A percentile compares a stretch with the other conserved stretches of the same genome.
These are phyloP conservation scores for Capsella rubella DNA, from an alignment of 441 rosid species.

Conservation along the genomic window DNA sequence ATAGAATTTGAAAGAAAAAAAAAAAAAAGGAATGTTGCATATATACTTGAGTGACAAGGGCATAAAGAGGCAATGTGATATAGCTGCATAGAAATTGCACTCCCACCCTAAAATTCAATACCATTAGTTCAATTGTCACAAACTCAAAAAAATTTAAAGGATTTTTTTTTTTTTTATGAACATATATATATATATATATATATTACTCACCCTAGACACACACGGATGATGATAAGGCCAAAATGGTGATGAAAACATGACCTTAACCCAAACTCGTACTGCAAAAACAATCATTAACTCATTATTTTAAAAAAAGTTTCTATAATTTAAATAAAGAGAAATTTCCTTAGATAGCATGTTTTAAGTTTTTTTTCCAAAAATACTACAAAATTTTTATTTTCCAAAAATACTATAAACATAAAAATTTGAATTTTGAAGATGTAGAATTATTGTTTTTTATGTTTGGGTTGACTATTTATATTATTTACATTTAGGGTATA, in stretches of 20 bases:
- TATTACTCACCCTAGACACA: constrained; percentile 69
- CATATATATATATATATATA: background rate
- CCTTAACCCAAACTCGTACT: constrained; percentile 89
- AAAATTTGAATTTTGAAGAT: no score
- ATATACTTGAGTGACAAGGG: constrained; percentile 93
- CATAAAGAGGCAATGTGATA: constrained; percentile 94
- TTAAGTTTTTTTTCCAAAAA: no score
- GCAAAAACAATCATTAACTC: constrained; percentile 40
- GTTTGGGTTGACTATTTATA: no score
- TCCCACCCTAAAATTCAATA: constrained; percentile 57
- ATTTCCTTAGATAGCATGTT: no score
- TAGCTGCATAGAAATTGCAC: constrained; percentile 90
- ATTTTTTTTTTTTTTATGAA: background rate
- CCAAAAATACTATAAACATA: no score
- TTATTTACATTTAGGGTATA: no score
- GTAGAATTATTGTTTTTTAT: no score
- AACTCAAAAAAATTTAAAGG: background rate
- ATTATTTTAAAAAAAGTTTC: background rate
- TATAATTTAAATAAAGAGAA: no score
- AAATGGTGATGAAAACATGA: constrained; percentile 80
- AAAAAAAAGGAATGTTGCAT: constrained; percentile 3
- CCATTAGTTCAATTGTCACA: background rate
- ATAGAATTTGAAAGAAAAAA: background rate
- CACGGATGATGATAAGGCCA: constrained; percentile 52
- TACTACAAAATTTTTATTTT: no score